Percentiles rank a stretch among this genome's conserved stretches.
phyloP scores from a whole-genome alignment of 768 basidiomycete genomes.

The Leccinellum rugosiceps region DNA sequence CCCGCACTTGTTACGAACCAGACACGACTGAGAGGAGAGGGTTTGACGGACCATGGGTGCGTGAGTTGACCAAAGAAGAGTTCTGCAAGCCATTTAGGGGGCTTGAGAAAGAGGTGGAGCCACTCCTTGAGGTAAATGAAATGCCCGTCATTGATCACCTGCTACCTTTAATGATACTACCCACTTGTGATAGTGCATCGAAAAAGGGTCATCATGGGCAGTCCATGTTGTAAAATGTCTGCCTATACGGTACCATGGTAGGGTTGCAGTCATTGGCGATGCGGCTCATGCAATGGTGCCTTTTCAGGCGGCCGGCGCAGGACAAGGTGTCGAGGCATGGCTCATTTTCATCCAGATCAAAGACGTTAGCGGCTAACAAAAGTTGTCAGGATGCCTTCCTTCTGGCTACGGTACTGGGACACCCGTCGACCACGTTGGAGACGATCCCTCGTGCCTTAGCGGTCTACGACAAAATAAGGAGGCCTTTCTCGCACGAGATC shows the following conservation, averaged over 20 bases:
- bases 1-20: conserved; percentile 40
- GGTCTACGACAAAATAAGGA: conserved; percentile 49
- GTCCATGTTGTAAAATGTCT: conserved; percentile 56
- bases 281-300: conserved; percentile 44
- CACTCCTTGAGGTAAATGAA: conserved; percentile 46
- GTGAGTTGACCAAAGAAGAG: conserved; percentile 43
- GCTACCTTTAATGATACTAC: conserved; percentile 1
- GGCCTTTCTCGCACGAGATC: conserved; percentile 41
- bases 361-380: too few relatives aligned
- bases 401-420: conserved; percentile 41
- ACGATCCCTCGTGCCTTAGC: conserved; percentile 39
- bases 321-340: conserved; percentile 42
- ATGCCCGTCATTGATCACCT: conserved; percentile 2
- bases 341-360: not conserved
- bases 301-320: conserved; percentile 42
- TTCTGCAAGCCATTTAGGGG: conserved; percentile 41
- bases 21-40: conserved; percentile 12
- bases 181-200: conserved; percentile 42
- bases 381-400: conserved; percentile 34
- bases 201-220: conserved; percentile 56
- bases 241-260: conserved; percentile 46
- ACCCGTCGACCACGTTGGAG: conserved; percentile 32
- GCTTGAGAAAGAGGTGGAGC: conserved; percentile 61
- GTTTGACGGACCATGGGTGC: conserved; percentile 45
- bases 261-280: conserved; percentile 47